phyloP scores from a whole-genome alignment of 169 alveolate genomes.

The Cryptosporidium muris region DNA sequence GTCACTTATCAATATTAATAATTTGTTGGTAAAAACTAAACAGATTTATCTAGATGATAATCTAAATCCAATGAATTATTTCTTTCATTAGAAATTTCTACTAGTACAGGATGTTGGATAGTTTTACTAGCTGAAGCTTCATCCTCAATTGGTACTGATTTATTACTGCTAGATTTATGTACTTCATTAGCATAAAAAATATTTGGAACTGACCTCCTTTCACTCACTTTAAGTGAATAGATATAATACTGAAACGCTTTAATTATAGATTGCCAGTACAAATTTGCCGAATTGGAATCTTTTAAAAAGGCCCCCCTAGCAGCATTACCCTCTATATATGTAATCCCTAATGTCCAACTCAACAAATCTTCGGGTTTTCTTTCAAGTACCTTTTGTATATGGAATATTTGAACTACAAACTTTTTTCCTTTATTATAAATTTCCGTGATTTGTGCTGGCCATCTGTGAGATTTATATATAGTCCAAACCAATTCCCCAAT shows the following conservation, averaged over 20 bases:
- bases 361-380: slow-evolving; percentile 22
- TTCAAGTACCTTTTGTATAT: slow-evolving; percentile 29
- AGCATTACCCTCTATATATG: slow-evolving; percentile 56
- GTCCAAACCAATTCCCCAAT: slow-evolving; percentile 66
- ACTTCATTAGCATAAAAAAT: not conserved
- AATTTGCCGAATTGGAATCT: slow-evolving; percentile 15
- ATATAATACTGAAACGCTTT: slow-evolving; percentile 40
- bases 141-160: not conserved
- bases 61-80: not conserved
- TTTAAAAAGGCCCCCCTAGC: slow-evolving; percentile 43
- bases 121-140: not conserved
- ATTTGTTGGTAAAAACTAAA: no score
- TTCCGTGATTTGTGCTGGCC: slow-evolving; percentile 60
- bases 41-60: not conserved
- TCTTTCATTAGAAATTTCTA: not conserved
- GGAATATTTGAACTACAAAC: slow-evolving; percentile 36
- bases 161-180: not conserved
- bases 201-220: slow-evolving; percentile 32
- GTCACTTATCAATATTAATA: no score
- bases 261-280: slow-evolving; percentile 60
- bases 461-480: slow-evolving; percentile 15
- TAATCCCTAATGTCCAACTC: slow-evolving; percentile 48
- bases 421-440: not conserved
- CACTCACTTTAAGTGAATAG: slow-evolving; percentile 28
- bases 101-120: slow-evolving; percentile 34